phyloP scores from a whole-genome alignment of 139 green algal species.

The Micromonas pusilla region DNA sequence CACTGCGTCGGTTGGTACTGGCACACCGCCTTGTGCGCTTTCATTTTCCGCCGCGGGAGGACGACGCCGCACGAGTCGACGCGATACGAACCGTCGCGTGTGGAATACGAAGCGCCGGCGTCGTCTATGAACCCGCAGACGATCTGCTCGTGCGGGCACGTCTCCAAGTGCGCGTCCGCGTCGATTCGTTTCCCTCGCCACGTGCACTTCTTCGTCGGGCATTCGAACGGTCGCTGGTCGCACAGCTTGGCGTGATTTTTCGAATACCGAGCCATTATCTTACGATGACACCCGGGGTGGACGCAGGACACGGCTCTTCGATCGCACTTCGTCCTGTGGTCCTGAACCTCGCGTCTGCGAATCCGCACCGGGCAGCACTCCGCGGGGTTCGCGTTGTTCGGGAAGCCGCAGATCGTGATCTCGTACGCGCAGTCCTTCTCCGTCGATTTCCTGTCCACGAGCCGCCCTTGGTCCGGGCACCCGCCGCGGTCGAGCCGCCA shows the following conservation, averaged over 20 bases:
- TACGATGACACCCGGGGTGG: background rate
- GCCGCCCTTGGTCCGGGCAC: background rate
- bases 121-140: background rate
- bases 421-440: background rate
- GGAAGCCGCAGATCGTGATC: background rate
- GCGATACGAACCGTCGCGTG: no score
- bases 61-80: background rate
- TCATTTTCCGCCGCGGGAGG: background rate
- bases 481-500: background rate
- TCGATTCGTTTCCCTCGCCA: background rate
- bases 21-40: background rate
- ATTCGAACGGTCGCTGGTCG: background rate
- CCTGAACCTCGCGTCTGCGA: background rate
- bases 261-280: background rate
- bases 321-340: background rate
- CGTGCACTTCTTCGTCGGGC: background rate
- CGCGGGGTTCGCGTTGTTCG: background rate
- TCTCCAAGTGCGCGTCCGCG: background rate
- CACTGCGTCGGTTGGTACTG: background rate
- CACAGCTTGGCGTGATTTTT: background rate
- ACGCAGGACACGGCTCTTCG: background rate
- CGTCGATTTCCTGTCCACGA: background rate
- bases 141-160: background rate
- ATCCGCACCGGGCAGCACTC: background rate
- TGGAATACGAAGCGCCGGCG: background rate